phyloP scores from a whole-genome alignment of 306 rosid genomes.

The Acacia melanoxylon region DNA sequence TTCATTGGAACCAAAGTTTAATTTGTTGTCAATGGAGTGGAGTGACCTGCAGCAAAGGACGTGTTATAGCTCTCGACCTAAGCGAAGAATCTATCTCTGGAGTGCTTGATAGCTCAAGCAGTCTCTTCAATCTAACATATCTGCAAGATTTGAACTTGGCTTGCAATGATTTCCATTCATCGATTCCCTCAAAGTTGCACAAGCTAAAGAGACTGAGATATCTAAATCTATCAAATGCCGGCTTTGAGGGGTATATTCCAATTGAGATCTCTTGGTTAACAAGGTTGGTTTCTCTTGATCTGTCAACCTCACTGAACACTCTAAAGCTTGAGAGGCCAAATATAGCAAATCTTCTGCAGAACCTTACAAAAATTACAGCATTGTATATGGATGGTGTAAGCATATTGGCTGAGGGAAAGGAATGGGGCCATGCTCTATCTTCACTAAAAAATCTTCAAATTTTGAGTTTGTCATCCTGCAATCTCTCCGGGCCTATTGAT shows the following conservation, averaged over 20 bases:
- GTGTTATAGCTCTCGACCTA: background rate
- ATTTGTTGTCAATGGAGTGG: conserved; percentile 44
- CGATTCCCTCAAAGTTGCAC: background rate
- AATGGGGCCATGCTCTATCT: conserved; percentile 42
- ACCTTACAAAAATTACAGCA: conserved; percentile 33
- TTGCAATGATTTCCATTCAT: background rate
- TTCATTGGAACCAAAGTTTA: conserved; percentile 12
- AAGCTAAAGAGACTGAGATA: background rate
- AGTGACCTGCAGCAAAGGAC: conserved; percentile 21
- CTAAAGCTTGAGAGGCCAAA: conserved; percentile 31
- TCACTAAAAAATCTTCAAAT: conserved; percentile 14
- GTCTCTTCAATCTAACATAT: background rate
- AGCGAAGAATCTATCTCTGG: background rate
- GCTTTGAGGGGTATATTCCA: conserved; percentile 29
- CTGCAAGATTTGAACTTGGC: background rate
- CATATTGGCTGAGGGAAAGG: conserved; percentile 33
- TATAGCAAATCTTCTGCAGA: conserved; percentile 17
- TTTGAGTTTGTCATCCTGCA: conserved; percentile 32
- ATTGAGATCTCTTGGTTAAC: conserved; percentile 29
- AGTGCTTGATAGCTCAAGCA: background rate
- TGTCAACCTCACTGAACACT: background rate
- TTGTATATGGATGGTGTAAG: conserved; percentile 43
- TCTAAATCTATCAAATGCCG: conserved; percentile 16
- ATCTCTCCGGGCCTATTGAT: conserved; percentile 37
- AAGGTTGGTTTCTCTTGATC: conserved; percentile 24